These are phyloP conservation scores for Candida wancherniae DNA, from an alignment of 805 yeast species.

Conservation along the genomic window DNA sequence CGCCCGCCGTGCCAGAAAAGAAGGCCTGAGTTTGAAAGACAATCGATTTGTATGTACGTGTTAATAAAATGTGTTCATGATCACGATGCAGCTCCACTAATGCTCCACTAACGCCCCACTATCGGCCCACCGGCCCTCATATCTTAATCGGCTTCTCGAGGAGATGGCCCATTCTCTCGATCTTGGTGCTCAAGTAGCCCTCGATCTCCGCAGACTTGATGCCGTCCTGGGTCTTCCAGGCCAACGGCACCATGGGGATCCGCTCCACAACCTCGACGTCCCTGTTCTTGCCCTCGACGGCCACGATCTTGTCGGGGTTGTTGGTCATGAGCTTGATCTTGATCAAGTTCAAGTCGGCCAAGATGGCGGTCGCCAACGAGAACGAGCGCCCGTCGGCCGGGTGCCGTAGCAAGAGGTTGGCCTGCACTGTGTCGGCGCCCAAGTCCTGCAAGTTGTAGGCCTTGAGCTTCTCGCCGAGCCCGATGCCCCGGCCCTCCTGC, in stretches of 20 bases:
- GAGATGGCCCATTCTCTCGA: conserved; percentile 96
- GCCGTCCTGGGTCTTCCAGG: conserved; percentile 70
- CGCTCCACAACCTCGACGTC: conserved; percentile 76
- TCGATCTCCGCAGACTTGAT: conserved; percentile 83
- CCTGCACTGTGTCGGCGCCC: conserved; percentile 98
- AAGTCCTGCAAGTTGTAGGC: conserved; percentile 95
- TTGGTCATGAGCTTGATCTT: conserved; percentile 81
- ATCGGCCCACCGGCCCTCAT: conserved; percentile 5
- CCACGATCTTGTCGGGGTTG: conserved; percentile 92
- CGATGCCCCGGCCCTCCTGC: conserved; percentile 98
- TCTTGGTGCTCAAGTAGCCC: conserved; percentile 88
- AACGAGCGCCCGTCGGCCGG: conserved; percentile 98
- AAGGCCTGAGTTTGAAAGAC: background rate
- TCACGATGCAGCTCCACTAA: no score
- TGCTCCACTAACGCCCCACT: background rate
- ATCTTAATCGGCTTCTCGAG: conserved; percentile 45
- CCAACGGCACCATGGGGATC: conserved; percentile 94
- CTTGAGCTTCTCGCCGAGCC: conserved; percentile 94
- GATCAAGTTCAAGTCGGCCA: conserved; percentile 71
- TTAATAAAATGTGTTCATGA: no score
- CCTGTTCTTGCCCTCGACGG: conserved; percentile 84
- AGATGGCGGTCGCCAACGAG: conserved; percentile 88
- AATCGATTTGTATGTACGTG: no score
- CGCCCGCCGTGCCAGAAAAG: no score
- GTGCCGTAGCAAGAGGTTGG: conserved; percentile 84